Conservation (phyloP, 139 green algal genomes). For the Chlamydomonas applanata region DNA sequence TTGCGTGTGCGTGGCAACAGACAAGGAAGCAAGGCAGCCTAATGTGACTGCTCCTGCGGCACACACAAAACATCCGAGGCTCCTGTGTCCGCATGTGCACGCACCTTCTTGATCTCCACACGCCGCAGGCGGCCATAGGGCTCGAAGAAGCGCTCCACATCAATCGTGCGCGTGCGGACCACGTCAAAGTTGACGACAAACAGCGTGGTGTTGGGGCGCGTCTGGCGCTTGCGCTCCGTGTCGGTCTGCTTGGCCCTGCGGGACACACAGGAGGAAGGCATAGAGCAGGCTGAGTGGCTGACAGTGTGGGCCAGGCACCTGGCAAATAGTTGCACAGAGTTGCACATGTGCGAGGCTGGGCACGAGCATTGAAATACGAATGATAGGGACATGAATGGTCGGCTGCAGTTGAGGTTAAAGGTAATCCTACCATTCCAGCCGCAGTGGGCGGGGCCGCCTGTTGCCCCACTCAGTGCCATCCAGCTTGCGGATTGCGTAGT, state of each 20-base stretch:
- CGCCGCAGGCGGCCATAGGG: constrained; percentile 45
- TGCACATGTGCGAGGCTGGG: neutral
- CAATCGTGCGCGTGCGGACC: constrained; percentile 45
- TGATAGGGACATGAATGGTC: too few relatives aligned
- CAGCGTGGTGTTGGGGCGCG: constrained; percentile 62
- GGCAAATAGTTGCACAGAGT: too few relatives aligned
- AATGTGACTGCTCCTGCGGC: too few relatives aligned
- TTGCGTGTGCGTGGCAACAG: too few relatives aligned
- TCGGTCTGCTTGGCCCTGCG: constrained; percentile 27
- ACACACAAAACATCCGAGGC: too few relatives aligned
- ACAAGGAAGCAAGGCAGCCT: too few relatives aligned
- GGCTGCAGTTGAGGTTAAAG: too few relatives aligned
- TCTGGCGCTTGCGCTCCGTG: constrained; percentile 24
- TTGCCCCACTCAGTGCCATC: constrained; percentile 62
- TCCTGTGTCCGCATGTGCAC: too few relatives aligned
- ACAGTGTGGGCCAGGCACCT: neutral
- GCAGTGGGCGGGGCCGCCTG: constrained; percentile 52
- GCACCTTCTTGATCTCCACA: constrained; percentile 49
- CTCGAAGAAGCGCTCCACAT: constrained; percentile 73
- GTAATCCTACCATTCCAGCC: constrained; percentile 78
- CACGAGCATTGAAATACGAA: neutral
- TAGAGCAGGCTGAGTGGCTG: neutral
- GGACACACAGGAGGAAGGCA: neutral
- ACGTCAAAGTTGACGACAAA: constrained; percentile 80
- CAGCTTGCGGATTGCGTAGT: constrained; percentile 36